Conservation (phyloP, 1,284 basidiomycete species). For the Uromyces viciae-fabae region DNA sequence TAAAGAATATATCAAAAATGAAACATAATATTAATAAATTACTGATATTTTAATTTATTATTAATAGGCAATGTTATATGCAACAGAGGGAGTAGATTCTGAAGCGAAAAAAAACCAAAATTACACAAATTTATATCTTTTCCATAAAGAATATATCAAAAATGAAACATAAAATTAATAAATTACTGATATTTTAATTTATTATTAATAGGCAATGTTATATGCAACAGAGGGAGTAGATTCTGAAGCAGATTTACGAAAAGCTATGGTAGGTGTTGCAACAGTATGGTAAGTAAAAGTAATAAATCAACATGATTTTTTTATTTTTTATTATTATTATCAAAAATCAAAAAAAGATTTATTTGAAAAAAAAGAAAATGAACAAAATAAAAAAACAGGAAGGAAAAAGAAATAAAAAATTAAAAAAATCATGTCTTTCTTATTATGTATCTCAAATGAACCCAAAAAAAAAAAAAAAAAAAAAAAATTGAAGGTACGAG, state of each 20-base stretch:
- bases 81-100: slow-evolving; percentile 76
- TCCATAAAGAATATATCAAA: too few relatives aligned
- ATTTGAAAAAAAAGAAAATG: too few relatives aligned
- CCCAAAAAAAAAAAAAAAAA: slow-evolving; percentile 13
- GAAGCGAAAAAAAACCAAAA: slow-evolving; percentile 50
- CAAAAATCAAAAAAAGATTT: too few relatives aligned
- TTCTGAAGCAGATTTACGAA: slow-evolving; percentile 67
- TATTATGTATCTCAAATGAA: too few relatives aligned
- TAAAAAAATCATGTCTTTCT: too few relatives aligned
- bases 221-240: slow-evolving; percentile 88
- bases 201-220: slow-evolving; percentile 73
- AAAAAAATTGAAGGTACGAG: not conserved
- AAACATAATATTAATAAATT: not conserved
- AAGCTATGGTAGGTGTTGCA: slow-evolving; percentile 91
- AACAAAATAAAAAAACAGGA: too few relatives aligned
- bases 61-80: slow-evolving; percentile 80
- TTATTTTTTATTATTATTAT: too few relatives aligned
- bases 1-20: too few relatives aligned
- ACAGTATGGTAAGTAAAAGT: slow-evolving; percentile 89
- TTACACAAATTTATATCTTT: too few relatives aligned
- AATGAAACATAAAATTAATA: too few relatives aligned
- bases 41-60: slow-evolving; percentile 54
- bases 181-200: not conserved
- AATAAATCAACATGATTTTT: too few relatives aligned
- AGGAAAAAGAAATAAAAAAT: too few relatives aligned